These are phyloP conservation scores for Lactarius vividus DNA, from an alignment of 768 basidiomycete species.

Conservation along the genomic window DNA sequence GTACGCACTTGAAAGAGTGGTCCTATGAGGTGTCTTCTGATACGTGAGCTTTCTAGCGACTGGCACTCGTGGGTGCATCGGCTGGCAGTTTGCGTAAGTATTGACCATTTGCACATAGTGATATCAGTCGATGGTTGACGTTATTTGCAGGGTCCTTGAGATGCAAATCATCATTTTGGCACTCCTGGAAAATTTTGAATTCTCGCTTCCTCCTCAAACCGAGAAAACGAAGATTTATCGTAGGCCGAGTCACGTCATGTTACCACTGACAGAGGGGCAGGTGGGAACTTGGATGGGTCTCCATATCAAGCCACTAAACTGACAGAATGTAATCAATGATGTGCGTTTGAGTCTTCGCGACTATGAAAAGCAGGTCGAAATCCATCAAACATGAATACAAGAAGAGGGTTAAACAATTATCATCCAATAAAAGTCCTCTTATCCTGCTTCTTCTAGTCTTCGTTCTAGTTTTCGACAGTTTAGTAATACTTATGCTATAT, in stretches of 20 bases:
- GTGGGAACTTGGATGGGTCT: constrained; percentile 11
- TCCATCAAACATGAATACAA: no score
- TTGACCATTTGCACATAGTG: not conserved
- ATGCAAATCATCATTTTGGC: constrained; percentile 3
- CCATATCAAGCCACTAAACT: not conserved
- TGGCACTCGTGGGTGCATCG: constrained; percentile 7
- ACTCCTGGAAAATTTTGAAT: not conserved
- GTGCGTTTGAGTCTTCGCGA: not conserved
- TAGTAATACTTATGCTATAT: no score
- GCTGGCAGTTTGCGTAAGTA: constrained; percentile 8
- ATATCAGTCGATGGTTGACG: not conserved
- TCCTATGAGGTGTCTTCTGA: not conserved
- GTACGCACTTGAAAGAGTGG: not conserved
- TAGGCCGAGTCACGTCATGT: constrained; percentile 10
- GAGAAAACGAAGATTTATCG: constrained; percentile 6
- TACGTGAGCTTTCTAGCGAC: not conserved
- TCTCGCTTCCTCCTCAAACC: not conserved
- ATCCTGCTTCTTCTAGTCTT: no score
- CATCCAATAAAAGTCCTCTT: no score
- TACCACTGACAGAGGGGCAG: not conserved
- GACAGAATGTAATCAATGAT: not conserved
- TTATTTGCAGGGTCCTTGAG: constrained; percentile 8
- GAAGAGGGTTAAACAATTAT: no score
- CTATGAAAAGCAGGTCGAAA: no score
- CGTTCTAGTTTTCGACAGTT: no score